A percentile compares a stretch with the other conserved stretches of the same genome.
These are phyloP conservation scores for Paramecium sexaurelia DNA, from an alignment of 73 alveolate species.

Conservation along the genomic window DNA sequence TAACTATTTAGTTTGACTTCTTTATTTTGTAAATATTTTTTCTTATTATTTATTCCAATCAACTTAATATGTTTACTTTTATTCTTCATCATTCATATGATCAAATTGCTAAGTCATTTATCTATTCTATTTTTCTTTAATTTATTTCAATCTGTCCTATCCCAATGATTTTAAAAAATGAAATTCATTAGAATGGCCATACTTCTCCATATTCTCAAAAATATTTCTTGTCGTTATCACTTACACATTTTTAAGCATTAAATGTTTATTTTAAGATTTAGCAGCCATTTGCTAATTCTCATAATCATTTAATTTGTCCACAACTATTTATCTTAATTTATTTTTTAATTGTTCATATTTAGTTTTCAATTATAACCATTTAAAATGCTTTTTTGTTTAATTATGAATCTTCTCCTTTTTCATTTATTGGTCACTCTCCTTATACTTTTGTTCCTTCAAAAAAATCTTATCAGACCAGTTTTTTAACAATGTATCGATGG, in stretches of 20 bases:
- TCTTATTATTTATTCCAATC: conserved; percentile 44
- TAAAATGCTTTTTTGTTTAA: conserved; percentile 56
- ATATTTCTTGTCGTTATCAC: conserved; percentile 56
- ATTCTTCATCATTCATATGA: not conserved
- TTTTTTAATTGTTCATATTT: conserved; percentile 62
- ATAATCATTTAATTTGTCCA: conserved; percentile 66
- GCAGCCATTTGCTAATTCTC: conserved; percentile 54
- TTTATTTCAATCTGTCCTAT: conserved; percentile 31
- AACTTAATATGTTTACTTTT: not conserved
- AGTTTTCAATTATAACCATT: conserved; percentile 63
- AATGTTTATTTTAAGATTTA: not conserved
- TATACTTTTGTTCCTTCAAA: conserved; percentile 54
- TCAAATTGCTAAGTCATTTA: not conserved
- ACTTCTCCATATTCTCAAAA: conserved; percentile 64
- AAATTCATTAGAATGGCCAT: conserved; percentile 61
- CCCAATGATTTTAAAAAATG: conserved; percentile 60
- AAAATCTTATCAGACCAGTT: conserved; percentile 53
- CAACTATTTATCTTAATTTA: conserved; percentile 32
- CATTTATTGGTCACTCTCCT: conserved; percentile 46
- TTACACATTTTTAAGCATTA: conserved; percentile 55
- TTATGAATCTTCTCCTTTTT: conserved; percentile 34
- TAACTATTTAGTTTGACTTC: conserved; percentile 60
- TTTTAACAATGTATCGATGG: conserved; percentile 52
- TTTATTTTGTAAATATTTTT: conserved; percentile 22
- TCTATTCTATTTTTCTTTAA: not conserved